A percentile compares a stretch with the other conserved stretches of the same genome.
These are phyloP conservation scores for Bryoglossum gracile DNA, from an alignment of 495 filamentous ascomycete genomes.

Conservation along the genomic window DNA sequence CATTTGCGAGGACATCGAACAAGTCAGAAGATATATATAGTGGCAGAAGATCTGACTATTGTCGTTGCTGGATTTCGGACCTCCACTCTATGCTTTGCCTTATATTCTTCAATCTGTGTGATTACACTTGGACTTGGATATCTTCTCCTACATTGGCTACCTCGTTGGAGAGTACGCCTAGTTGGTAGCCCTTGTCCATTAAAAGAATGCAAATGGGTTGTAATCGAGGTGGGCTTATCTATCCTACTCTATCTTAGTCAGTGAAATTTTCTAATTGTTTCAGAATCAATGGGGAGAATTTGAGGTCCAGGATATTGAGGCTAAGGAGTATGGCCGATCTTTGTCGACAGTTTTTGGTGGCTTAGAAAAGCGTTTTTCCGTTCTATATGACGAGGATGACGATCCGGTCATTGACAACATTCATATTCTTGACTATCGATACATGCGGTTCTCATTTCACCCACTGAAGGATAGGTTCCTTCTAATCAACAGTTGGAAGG, in stretches of 20 bases:
- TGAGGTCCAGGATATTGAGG: conserved; percentile 56
- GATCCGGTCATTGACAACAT: conserved; percentile 71
- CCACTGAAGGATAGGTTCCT: conserved; percentile 81
- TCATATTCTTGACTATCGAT: conserved; percentile 79
- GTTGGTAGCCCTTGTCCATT: conserved; percentile 61
- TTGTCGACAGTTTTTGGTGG: conserved; percentile 83
- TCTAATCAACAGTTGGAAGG: conserved; percentile 84
- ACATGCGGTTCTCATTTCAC: conserved; percentile 88
- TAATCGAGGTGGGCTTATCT: conserved; percentile 57
- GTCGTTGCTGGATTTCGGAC: conserved; percentile 88
- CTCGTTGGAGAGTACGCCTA: conserved; percentile 73
- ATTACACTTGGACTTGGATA: conserved; percentile 70
- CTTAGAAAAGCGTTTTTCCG: conserved; percentile 43
- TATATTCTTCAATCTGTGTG: conserved; percentile 63
- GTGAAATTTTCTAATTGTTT: conserved; percentile 1
- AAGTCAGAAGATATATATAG: conserved; percentile 87
- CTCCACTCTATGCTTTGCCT: conserved; percentile 52
- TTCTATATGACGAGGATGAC: conserved; percentile 61
- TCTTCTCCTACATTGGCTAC: conserved; percentile 83
- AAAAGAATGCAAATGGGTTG: conserved; percentile 77
- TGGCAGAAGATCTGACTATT: conserved; percentile 87
- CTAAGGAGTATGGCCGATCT: conserved; percentile 64
- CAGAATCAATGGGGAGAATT: conserved; percentile 95
- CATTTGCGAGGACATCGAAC: conserved; percentile 47
- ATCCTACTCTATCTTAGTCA: not conserved